Evolutionary conservation across 768 basidiomycete genomes (phyloP), one percentile per base, ranked within the genome.

Genomic region (Boletus rubroflammeus): DNA sequence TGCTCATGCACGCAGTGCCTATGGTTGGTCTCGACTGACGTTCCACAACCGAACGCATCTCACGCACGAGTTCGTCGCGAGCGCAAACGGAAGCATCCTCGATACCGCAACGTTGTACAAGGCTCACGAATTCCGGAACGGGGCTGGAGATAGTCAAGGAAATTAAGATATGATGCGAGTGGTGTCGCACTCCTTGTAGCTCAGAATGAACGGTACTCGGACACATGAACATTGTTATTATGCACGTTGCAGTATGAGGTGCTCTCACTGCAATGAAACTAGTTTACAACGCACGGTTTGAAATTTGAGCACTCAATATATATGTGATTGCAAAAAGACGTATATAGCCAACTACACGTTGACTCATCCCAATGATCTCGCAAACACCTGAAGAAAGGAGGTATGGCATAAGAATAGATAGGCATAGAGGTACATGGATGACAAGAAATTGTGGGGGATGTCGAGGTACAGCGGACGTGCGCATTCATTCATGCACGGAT

Each of bases 401-500:
- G 5, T 56, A 54, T 55, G 62, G 70, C 69, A 73, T 73, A 36
- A 41, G 29, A 14, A 41, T 42, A 51, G 57, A 59, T 65, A 54
- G 51, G 55, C 72, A 73, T 73, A 66, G n/a, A n/a, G 50, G 51
- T 65, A 66, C 70, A 74, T 72, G 63, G 53, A 50, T 51, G 51
- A n/a, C 42, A 44, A 64, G 19, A 54, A 50, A 39, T 28, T 11
- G 8, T 7, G 9, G 9, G 3, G 45, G 11, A 38, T 4, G 23
- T 29, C 14, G 19, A 2, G 11, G 31, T 19, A 51, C 26, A 32
- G 5, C 7, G 13, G 21, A 35, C 6, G n/a, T 28, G 6, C 17
- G 5, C 25, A 19, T 25, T 17, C 25, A 21, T 43, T 58, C 49
- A 73, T 38, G 51, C 64, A 46, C 68, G 64, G 26, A 70, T 53